Evolutionary conservation across 306 rosid species (phyloP).

Genomic region (Sphenostylis stenocarpa): DNA sequence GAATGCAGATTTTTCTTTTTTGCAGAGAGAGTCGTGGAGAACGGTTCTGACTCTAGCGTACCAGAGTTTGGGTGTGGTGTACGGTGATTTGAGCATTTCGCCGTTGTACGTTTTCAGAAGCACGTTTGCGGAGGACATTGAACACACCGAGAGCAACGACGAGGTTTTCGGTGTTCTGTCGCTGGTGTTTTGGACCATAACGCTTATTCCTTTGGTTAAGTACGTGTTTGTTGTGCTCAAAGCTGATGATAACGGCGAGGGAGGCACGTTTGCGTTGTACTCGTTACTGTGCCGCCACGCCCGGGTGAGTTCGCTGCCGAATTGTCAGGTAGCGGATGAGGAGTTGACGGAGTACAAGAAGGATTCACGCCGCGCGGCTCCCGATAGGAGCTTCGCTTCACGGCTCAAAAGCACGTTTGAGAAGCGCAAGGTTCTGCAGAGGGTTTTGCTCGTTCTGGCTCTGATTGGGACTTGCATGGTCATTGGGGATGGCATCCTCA

Average conservation of each 20-base stretch:
- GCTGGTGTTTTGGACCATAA: conserved; percentile 88
- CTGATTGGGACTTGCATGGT: conserved; percentile 96
- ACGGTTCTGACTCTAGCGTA: conserved; percentile 76
- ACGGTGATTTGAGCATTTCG: conserved; percentile 95
- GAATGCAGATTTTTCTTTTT: conserved; percentile 5
- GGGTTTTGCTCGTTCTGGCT: conserved; percentile 76
- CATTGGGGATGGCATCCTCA: conserved; percentile 92
- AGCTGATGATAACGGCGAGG: conserved; percentile 97
- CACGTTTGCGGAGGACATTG: conserved; percentile 76
- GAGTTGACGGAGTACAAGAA: conserved; percentile 70
- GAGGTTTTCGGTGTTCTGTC: conserved; percentile 89
- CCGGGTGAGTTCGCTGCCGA: conserved; percentile 69
- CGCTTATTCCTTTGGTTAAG: conserved; percentile 76
- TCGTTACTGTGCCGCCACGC: conserved; percentile 89
- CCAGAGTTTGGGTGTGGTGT: conserved; percentile 95
- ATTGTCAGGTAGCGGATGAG: conserved; percentile 71
- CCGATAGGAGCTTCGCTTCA: conserved; percentile 42
- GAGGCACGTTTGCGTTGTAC: conserved; percentile 95
- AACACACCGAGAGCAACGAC: conserved; percentile 59
- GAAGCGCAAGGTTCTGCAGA: conserved; percentile 74
- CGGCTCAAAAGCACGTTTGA: conserved; percentile 60
- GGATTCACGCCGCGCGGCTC: conserved; percentile 19
- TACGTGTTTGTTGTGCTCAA: conserved; percentile 84
- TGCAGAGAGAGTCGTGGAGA: conserved; percentile 84
- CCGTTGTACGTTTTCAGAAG: conserved; percentile 81